Base-by-base conservation (phyloP, 2,329 filamentous ascomycete genomes). In the Trichoderma afroharzianum region DNA sequence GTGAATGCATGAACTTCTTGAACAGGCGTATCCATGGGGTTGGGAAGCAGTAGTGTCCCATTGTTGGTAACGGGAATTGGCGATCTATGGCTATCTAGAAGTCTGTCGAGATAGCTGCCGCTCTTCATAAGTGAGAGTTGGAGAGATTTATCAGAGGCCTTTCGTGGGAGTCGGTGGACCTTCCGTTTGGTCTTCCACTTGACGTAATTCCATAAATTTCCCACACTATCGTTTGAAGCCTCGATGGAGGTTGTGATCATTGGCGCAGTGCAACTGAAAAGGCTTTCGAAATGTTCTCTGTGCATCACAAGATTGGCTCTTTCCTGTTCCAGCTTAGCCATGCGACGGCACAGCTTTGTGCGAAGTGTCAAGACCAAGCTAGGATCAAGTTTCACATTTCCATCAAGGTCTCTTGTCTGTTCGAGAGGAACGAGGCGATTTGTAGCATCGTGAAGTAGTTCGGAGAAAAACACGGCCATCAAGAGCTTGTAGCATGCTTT, bases 301-400 rank as follows among this genome's bases (percentile, higher is more conserved):
- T 61, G 3, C 6, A 6, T 83, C 90, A 90, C 0, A 82, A 76
- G 1, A 21, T 83, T 78, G 0, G 83, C 81, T 1, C 84, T 76
- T 0, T 79, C 76, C 77, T 88, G 50, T 11, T 71, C 73, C 1
- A 74, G 68, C 6, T 33, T 72, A 0, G 39, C 24, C 68, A 71
- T 71, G 9, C 71, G 68, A 12, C 71, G 71, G 36, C 71, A 72
- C 18, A 72, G 14, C 33, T 72, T 72, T 14, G 53, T 53, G 6
- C 68, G 36, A 14, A 33, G 74, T 21, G n/a, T 62, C 4, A 74
- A 36, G 0, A 39, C 9, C 3, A 63, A 14, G n/a, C 71, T 32
- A 6, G 73, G 50, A 7, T 58, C 32, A 26, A 68, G 43, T 9
- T 9, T 9, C 39, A 4, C 6, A 15, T 39, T 18, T 39, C 14